phyloP scores from a whole-genome alignment of 2,329 filamentous ascomycete genomes.

The Botrytis fabae region DNA sequence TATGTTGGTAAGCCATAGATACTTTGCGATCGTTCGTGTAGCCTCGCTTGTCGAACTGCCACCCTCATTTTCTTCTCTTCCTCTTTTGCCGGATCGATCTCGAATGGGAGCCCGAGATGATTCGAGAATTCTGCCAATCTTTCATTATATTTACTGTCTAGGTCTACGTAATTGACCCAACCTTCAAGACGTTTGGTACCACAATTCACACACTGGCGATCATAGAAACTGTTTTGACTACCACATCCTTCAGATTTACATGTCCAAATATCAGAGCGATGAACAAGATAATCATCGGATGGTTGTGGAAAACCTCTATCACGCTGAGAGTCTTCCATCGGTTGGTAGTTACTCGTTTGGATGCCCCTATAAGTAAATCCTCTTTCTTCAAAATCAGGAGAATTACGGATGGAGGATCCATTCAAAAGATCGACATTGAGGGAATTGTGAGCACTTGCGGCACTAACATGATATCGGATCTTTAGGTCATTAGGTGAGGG shows the following conservation, averaged over 20 bases:
- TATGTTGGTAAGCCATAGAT: constrained; percentile 13
- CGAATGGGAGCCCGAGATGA: neutral
- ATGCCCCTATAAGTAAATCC: neutral
- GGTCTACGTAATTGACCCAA: constrained; percentile 2
- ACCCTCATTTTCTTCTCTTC: neutral
- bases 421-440: neutral
- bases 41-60: neutral
- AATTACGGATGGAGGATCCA: neutral
- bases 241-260: neutral
- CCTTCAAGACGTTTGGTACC: neutral
- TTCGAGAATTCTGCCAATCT: neutral
- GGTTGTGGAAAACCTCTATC: neutral
- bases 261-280: neutral
- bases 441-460: neutral
- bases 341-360: neutral
- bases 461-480: neutral
- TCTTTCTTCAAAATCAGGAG: neutral
- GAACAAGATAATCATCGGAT: neutral
- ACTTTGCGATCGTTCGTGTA: neutral
- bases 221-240: neutral
- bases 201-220: neutral
- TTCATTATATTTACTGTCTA: neutral
- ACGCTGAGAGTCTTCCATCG: neutral
- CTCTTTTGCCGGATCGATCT: constrained; percentile 6
- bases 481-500: neutral